Conservation (phyloP, 169 alveolate genomes). For the Babesia gibsoni region DNA sequence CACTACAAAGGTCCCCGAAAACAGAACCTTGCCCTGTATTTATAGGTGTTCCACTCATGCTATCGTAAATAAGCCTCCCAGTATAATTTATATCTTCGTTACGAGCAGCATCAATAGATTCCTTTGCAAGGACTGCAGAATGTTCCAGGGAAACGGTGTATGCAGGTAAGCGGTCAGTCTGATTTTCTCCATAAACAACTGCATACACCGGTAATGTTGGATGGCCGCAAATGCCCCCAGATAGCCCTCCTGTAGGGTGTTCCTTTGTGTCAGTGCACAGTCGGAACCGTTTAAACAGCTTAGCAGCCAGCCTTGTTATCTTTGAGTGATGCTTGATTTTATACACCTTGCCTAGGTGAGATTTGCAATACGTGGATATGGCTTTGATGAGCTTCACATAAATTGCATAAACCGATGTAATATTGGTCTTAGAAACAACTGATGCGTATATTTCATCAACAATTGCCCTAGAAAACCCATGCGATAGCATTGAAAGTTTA, state of each 20-base stretch:
- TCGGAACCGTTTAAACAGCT: constrained; percentile 7
- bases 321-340: constrained; percentile 10
- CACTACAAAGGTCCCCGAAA: constrained; percentile 48
- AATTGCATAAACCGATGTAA: not conserved
- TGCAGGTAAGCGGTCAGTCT: constrained; percentile 22
- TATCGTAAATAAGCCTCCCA: not conserved
- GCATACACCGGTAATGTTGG: constrained; percentile 55
- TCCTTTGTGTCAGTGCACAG: constrained; percentile 2
- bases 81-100: not conserved
- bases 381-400: constrained; percentile 26
- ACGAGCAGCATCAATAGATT: not conserved
- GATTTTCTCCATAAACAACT: constrained; percentile 45
- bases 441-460: not conserved
- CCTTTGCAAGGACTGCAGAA: constrained; percentile 23
- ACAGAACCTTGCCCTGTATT: constrained; percentile 34
- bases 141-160: constrained; percentile 55
- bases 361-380: constrained; percentile 30
- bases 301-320: constrained; percentile 19
- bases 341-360: constrained; percentile 22
- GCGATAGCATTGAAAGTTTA: constrained; percentile 22
- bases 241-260: constrained; percentile 5
- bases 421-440: not conserved
- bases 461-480: constrained; percentile 11
- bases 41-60: not conserved
- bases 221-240: constrained; percentile 55